Evolutionary conservation across 495 filamentous ascomycete genomes (phyloP).

Genomic region (Astrothelium subdiscretum): DNA sequence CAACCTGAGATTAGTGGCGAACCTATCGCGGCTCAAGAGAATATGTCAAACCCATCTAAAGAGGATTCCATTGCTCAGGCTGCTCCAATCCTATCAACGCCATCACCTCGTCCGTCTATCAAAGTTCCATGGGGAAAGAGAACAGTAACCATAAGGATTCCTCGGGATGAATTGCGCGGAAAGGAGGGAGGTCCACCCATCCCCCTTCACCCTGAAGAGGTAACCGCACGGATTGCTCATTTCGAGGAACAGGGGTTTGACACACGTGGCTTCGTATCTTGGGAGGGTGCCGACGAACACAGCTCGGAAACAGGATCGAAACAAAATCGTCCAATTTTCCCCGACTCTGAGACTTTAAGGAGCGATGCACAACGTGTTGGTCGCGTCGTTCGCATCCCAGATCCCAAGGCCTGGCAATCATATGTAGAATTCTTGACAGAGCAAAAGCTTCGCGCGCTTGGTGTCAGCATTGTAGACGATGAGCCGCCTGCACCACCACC

Average conservation of each 20-base stretch:
- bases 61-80: not conserved
- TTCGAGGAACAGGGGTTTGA: constrained; percentile 72
- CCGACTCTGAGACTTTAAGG: constrained; percentile 48
- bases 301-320: not conserved
- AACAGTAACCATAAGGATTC: constrained; percentile 13
- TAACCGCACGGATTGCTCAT: constrained; percentile 50
- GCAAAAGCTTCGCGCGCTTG: constrained; percentile 80
- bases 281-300: not conserved
- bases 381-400: constrained; percentile 62
- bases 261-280: constrained; percentile 50
- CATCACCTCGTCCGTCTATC: constrained; percentile 1
- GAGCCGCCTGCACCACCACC: constrained; percentile 43
- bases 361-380: constrained; percentile 40
- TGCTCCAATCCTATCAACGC: not conserved
- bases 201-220: constrained; percentile 50
- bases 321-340: constrained; percentile 64
- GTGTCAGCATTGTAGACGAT: constrained; percentile 66
- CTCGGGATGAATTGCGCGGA: constrained; percentile 15
- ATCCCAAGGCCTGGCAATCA: constrained; percentile 65
- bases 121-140: constrained; percentile 19
- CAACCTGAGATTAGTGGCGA: not conserved
- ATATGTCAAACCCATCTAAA: not conserved
- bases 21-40: not conserved
- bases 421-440: constrained; percentile 76
- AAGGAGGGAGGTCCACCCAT: constrained; percentile 31